phyloP scores from a whole-genome alignment of 495 filamentous ascomycete species.

The Talaromyces nanjingensis region DNA sequence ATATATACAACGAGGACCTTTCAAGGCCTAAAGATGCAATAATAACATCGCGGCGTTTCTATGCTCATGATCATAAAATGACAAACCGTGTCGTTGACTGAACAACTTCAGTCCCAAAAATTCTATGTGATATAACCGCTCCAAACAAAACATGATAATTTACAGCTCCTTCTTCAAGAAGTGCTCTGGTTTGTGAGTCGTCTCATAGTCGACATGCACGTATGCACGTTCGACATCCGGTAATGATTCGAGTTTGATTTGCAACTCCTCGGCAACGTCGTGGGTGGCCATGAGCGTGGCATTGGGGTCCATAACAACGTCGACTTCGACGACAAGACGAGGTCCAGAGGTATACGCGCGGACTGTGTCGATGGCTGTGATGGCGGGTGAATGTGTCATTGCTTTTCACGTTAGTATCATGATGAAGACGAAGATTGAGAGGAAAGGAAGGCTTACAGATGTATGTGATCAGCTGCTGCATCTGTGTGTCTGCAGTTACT shows the following conservation, averaged over 20 bases:
- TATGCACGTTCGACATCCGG: slow-evolving; percentile 93
- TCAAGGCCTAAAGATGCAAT: neutral
- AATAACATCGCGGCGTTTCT: neutral
- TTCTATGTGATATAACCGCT: neutral
- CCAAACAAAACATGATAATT: slow-evolving; percentile 4
- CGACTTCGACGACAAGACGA: slow-evolving; percentile 82
- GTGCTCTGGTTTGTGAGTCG: slow-evolving; percentile 87
- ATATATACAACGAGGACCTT: neutral
- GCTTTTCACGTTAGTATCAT: slow-evolving; percentile 24
- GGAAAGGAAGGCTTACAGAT: slow-evolving; percentile 53
- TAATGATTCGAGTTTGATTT: slow-evolving; percentile 88
- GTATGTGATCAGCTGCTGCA: slow-evolving; percentile 93
- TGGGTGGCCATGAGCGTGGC: slow-evolving; percentile 71
- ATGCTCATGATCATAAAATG: neutral
- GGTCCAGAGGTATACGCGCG: slow-evolving; percentile 89
- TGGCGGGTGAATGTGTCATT: slow-evolving; percentile 79
- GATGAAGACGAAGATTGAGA: neutral
- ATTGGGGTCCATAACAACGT: slow-evolving; percentile 74
- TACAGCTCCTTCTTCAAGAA: slow-evolving; percentile 58
- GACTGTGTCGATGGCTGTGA: slow-evolving; percentile 87
- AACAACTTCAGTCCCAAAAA: neutral
- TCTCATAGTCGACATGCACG: slow-evolving; percentile 97
- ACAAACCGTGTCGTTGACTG: neutral
- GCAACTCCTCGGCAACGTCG: slow-evolving; percentile 88
- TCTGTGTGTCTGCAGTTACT: slow-evolving; percentile 74